Evolutionary conservation across 2,329 filamentous ascomycete species (phyloP).

Genomic region (Lizonia empirigonia): DNA sequence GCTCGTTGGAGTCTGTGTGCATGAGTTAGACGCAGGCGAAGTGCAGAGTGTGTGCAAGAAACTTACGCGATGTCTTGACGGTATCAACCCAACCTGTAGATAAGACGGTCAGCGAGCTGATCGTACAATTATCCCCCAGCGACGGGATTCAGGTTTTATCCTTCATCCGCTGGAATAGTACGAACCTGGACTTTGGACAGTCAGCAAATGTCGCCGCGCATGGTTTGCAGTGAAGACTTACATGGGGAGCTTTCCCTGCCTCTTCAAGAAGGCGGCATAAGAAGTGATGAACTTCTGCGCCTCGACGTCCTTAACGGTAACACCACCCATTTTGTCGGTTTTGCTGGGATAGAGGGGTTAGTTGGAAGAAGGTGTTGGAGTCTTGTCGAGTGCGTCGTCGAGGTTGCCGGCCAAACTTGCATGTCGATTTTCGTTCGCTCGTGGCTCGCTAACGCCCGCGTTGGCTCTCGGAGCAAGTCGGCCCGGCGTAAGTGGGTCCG

Average conservation of each 20-base stretch:
- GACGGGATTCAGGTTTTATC: constrained; percentile 61
- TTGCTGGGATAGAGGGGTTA: constrained; percentile 31
- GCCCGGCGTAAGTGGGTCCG: constrained; percentile 18
- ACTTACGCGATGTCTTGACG: constrained; percentile 83
- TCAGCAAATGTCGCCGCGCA: constrained; percentile 24
- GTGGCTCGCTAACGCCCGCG: constrained; percentile 30
- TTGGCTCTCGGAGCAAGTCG: constrained; percentile 18
- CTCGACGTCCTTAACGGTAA: constrained; percentile 85
- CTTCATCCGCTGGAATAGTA: constrained; percentile 48
- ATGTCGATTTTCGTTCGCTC: constrained; percentile 18
- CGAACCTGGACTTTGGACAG: constrained; percentile 68
- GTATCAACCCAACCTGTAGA: constrained; percentile 96
- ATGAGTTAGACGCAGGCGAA: constrained; percentile 23
- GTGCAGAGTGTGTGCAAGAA: not conserved
- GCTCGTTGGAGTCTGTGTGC: constrained; percentile 79
- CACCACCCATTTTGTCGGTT: constrained; percentile 78
- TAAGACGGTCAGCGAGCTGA: constrained; percentile 52
- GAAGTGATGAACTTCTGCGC: constrained; percentile 88
- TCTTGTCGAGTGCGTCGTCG: constrained; percentile 32
- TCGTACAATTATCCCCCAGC: constrained; percentile 54
- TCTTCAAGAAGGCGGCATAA: constrained; percentile 90
- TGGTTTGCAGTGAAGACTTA: too few relatives aligned
- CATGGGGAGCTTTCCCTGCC: constrained; percentile 89
- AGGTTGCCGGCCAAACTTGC: not conserved
- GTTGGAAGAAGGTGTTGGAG: constrained; percentile 23